Evolutionary conservation across 768 basidiomycete species (phyloP), one percentile per base, ranked within the genome.

Genomic region (Leucogyrophana mollusca): DNA sequence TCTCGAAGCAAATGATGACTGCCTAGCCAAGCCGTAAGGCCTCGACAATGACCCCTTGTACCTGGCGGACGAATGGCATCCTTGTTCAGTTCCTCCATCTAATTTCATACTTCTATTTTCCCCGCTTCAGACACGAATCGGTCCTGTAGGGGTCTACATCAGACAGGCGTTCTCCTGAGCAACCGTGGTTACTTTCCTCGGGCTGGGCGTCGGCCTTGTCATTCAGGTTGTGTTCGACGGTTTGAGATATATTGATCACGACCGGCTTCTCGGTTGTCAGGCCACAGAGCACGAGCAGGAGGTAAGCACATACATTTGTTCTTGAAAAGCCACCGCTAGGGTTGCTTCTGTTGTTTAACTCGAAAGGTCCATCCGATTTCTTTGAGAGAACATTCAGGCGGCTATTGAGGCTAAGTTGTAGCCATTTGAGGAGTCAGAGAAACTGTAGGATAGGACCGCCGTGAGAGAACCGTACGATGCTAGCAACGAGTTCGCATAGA

Each of bases 401-500:
- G 22, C 23, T 25, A 24, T 41, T 41, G 10, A 41, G 9, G 3
- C 40, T 41, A 4, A 22, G 22, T 9, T 22, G 8, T 4, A 3
- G 27, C 24, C 9, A 41, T 21, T 13, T 16, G 22, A 11, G 5
- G 11, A 9, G 9, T 41, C 9, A 24, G 21, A n/a, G 22, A 3
- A 14, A 39, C n/a, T 4, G n/a, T 4, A 21, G 27, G 21, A 25
- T 16, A 25, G 24, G 27, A n/a, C n/a, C n/a, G 27, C 6, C 13
- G 27, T 13, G 27, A 7, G 6, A 30, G 27, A 30, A 13, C 27
- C 40, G 10, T 24, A 41, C 40, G 23, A 21, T 4, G 40, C 40
- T 24, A 41, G 40, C 16, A 41, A 14, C 21, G 40, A 41, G 14
- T 41, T 41, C 24, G 40, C 23, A 24, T 41, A 41, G 3, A 41